phyloP scores from a whole-genome alignment of 2,329 filamentous ascomycete species.

The Fusarium coffeatum region DNA sequence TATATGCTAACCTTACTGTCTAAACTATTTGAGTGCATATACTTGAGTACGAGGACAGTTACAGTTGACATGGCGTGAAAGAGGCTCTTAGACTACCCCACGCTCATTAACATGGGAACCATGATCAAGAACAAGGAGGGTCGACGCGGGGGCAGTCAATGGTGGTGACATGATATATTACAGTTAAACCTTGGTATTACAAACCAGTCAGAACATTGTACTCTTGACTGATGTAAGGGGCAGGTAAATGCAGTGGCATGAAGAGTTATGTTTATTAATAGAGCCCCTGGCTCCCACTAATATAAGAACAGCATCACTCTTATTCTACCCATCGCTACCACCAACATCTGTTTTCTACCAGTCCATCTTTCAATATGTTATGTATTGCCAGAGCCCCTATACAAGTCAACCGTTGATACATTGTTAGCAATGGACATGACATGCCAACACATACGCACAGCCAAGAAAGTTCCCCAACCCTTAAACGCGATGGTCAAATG shows the following conservation, averaged over 20 bases:
- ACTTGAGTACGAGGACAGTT: not conserved
- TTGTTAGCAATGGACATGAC: not conserved
- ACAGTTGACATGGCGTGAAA: not conserved
- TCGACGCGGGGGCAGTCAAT: slow-evolving; percentile 19
- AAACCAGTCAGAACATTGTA: slow-evolving; percentile 1
- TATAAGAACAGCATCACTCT: slow-evolving; percentile 5
- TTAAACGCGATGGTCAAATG: not conserved
- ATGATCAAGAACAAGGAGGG: slow-evolving; percentile 10
- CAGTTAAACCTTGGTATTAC: slow-evolving; percentile 18
- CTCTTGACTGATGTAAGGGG: slow-evolving; percentile 2
- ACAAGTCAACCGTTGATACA: not conserved
- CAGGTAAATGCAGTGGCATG: slow-evolving; percentile 15
- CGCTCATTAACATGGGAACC: slow-evolving; percentile 22
- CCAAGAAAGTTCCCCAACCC: not conserved
- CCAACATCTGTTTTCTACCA: not conserved
- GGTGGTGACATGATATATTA: slow-evolving; percentile 17
- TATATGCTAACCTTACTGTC: not conserved
- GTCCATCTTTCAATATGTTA: not conserved
- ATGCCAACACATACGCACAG: not conserved
- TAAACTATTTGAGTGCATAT: not conserved
- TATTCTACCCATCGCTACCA: not conserved
- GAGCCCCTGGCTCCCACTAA: not conserved
- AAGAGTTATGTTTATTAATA: slow-evolving; percentile 8
- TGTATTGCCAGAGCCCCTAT: not conserved
- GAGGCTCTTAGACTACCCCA: slow-evolving; percentile 10